Evolutionary conservation across 2,329 filamentous ascomycete species (phyloP).

Genomic region (Aspergillus hortae): DNA sequence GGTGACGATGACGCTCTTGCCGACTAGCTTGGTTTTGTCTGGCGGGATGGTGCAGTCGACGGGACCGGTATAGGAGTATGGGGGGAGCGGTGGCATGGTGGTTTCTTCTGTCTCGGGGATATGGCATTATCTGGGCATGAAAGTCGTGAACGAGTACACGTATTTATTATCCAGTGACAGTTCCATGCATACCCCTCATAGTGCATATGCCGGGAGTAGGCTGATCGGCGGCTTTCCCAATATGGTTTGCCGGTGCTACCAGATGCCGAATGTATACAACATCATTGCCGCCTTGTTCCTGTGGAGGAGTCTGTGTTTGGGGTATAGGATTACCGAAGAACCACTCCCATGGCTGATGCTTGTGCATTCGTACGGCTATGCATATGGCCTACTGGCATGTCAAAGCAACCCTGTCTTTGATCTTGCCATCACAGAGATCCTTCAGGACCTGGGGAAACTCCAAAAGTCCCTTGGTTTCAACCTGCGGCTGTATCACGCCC

Average conservation of each 20-base stretch:
- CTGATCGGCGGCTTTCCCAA: background rate
- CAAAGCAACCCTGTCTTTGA: slow-evolving; percentile 23
- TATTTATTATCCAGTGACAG: background rate
- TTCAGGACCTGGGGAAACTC: slow-evolving; percentile 34
- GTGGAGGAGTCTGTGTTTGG: too few species aligned
- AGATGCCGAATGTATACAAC: too few species aligned
- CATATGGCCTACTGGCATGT: background rate
- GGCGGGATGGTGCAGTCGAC: slow-evolving; percentile 18
- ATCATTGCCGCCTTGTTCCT: too few species aligned
- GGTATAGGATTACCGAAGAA: background rate
- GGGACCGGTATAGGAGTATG: slow-evolving; percentile 11
- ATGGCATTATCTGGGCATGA: background rate
- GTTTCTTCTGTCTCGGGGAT: background rate
- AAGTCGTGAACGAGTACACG: background rate
- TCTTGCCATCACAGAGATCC: slow-evolving; percentile 33
- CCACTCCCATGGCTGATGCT: background rate
- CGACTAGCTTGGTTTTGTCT: slow-evolving; percentile 36
- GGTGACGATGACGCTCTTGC: slow-evolving; percentile 48
- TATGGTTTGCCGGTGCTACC: slow-evolving; percentile 1
- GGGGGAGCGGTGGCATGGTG: slow-evolving; percentile 10
- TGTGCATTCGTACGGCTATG: background rate
- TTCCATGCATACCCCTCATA: background rate
- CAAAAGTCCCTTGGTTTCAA: slow-evolving; percentile 28
- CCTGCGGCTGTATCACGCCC: slow-evolving; percentile 32
- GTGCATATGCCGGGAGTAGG: background rate